Evolutionary conservation across 2,329 filamentous ascomycete species (phyloP).

Genomic region (Beauveria caledonica): DNA sequence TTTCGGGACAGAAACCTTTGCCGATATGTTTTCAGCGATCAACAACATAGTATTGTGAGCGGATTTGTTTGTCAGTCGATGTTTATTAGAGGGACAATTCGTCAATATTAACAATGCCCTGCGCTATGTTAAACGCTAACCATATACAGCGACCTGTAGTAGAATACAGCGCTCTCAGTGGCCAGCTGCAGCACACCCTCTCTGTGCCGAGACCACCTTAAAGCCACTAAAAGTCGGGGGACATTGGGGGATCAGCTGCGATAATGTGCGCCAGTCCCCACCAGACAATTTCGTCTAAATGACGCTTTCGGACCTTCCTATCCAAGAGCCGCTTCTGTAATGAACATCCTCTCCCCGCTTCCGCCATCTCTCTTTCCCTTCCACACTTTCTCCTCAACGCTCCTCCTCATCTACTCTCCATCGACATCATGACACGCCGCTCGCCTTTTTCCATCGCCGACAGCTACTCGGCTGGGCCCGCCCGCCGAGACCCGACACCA

Average conservation of each 20-base stretch:
- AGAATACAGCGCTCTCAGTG: no score
- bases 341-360: neutral
- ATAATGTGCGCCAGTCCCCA: neutral
- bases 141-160: no score
- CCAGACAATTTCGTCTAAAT: neutral
- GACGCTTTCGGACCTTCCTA: neutral
- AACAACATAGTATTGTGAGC: no score
- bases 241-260: neutral
- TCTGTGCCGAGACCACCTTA: no score
- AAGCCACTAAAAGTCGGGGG: no score
- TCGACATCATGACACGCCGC: slow-evolving; percentile 34
- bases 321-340: neutral
- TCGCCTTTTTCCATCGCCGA: slow-evolving; percentile 34
- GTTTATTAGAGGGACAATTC: no score
- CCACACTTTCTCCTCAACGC: neutral
- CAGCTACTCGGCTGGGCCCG: slow-evolving; percentile 35
- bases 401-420: neutral
- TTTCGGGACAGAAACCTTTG: no score
- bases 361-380: neutral
- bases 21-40: no score
- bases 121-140: no score
- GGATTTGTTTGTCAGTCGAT: no score
- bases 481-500: slow-evolving; percentile 24
- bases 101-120: no score
- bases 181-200: no score